Conservation (phyloP, 345 rosid genomes). For the Populus simonii region DNA sequence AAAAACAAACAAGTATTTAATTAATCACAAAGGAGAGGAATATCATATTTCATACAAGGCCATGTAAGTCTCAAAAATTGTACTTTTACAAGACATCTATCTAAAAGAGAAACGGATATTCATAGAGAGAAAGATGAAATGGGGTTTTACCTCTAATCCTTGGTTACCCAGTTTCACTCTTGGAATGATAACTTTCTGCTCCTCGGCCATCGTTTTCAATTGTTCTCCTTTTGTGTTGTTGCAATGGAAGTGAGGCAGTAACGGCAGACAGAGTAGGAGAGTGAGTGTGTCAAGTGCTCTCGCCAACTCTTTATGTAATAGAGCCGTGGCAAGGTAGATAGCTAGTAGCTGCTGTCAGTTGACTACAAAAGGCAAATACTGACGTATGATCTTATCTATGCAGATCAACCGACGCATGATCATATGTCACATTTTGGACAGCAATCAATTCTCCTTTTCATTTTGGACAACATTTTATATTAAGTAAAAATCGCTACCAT, state of each 20-base stretch:
- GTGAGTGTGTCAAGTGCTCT: background rate
- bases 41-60: too few species aligned
- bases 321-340: background rate
- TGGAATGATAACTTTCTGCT: background rate
- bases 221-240: conserved; percentile 4
- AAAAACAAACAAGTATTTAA: too few species aligned
- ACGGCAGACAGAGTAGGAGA: background rate
- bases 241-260: background rate
- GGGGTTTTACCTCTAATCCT: conserved; percentile 5
- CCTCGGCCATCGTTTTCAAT: background rate
- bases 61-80: background rate
- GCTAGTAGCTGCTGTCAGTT: too few species aligned
- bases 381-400: too few species aligned
- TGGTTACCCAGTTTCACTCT: conserved; percentile 5
- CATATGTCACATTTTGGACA: too few species aligned
- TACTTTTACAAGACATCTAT: too few species aligned
- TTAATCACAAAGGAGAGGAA: too few species aligned
- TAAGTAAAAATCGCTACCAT: too few species aligned
- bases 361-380: too few species aligned
- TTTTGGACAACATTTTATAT: too few species aligned
- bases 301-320: background rate
- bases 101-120: background rate
- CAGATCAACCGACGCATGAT: background rate
- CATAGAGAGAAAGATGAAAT: background rate
- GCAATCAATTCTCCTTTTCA: too few species aligned